These are phyloP conservation scores for Leccinum longicurvipes DNA, from an alignment of 768 basidiomycete species.

Conservation along the genomic window DNA sequence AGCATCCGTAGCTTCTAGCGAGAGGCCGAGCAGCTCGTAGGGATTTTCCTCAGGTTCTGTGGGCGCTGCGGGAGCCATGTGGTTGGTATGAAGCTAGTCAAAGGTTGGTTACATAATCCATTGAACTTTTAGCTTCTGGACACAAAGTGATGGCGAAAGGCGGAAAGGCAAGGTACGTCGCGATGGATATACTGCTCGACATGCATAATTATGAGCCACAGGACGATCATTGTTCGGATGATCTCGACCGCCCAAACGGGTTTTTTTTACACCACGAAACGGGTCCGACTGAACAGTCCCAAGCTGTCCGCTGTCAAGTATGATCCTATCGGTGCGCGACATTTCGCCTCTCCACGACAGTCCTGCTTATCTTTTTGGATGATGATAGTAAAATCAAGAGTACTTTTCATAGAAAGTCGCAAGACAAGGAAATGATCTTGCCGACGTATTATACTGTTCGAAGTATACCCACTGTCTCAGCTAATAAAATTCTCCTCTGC, in stretches of 20 bases:
- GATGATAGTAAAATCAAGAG: constrained; percentile 58
- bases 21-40: constrained; percentile 67
- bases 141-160: constrained; percentile 51
- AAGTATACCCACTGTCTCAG: not conserved
- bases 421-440: constrained; percentile 59
- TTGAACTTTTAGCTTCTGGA: not conserved
- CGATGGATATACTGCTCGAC: not conserved
- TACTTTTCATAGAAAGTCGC: constrained; percentile 76
- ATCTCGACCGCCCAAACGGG: constrained; percentile 92
- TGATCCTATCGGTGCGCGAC: constrained; percentile 72
- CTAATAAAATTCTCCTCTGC: not conserved
- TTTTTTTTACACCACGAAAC: constrained; percentile 83
- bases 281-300: constrained; percentile 64
- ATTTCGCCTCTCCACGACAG: not conserved
- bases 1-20: constrained; percentile 64
- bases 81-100: no score
- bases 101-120: constrained; percentile 4
- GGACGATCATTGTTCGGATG: constrained; percentile 82
- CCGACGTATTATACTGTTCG: not conserved
- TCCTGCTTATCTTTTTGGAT: not conserved
- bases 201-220: constrained; percentile 25
- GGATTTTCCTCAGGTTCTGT: constrained; percentile 63
- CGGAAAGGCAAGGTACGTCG: constrained; percentile 53
- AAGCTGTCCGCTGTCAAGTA: constrained; percentile 89
- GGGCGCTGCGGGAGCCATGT: constrained; percentile 26